Percentiles rank a stretch among this genome's conserved stretches.
Conservation (phyloP, 129 eudicot species). For the Rutidosis leptorrhynchoides region DNA sequence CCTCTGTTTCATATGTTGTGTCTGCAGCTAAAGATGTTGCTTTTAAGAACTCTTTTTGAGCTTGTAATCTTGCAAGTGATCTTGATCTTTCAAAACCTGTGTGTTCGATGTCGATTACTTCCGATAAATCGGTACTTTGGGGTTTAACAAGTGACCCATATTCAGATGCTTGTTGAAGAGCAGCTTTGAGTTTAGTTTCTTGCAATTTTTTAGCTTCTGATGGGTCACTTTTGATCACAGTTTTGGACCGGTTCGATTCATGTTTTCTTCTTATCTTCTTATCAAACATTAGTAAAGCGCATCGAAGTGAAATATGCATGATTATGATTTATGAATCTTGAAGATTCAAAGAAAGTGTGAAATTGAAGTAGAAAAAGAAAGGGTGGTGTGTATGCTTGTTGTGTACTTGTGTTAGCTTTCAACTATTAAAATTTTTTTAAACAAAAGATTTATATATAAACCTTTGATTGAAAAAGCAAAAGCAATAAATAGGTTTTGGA, state of each 20-base stretch:
- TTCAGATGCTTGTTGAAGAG: constrained; percentile 95
- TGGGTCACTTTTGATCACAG: constrained; percentile 52
- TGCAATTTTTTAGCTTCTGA: constrained; percentile 60
- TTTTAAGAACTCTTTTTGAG: constrained; percentile 79
- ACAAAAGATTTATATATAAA: constrained; percentile 6
- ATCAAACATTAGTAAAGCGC: constrained; percentile 59
- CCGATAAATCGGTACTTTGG: constrained; percentile 54
- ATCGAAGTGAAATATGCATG: constrained; percentile 80
- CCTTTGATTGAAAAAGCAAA: constrained; percentile 20
- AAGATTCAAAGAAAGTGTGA: constrained; percentile 26
- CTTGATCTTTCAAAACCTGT: constrained; percentile 74
- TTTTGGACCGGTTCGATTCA: constrained; percentile 44
- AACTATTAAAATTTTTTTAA: not conserved
- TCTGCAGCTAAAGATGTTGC: constrained; percentile 96
- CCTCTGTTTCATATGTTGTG: constrained; percentile 56
- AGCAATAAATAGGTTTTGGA: constrained; percentile 18
- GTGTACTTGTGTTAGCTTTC: constrained; percentile 12
- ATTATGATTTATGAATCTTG: constrained; percentile 15
- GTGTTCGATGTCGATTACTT: constrained; percentile 42
- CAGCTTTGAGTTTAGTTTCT: constrained; percentile 71
- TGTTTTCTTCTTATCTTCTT: constrained; percentile 61
- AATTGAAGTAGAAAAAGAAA: constrained; percentile 16
- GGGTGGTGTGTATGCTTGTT: constrained; percentile 16
- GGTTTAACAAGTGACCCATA: constrained; percentile 74
- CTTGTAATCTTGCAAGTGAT: constrained; percentile 76